These are phyloP conservation scores for Erucastrum elatum DNA, from an alignment of 345 rosid species.

Conservation along the genomic window DNA sequence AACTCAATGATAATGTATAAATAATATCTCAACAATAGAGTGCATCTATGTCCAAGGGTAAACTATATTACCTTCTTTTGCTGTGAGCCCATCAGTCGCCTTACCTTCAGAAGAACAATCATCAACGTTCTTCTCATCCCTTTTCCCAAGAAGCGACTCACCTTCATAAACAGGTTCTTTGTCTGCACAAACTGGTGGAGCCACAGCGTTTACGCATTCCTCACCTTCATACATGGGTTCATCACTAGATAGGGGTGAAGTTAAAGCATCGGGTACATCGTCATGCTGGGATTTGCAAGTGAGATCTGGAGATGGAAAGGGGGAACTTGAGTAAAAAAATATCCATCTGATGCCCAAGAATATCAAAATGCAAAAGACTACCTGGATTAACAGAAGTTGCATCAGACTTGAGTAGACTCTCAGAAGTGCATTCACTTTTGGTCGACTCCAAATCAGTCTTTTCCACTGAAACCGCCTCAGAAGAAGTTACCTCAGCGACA, in stretches of 20 bases:
- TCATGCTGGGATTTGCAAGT: constrained; percentile 48
- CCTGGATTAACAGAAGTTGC: constrained; percentile 33
- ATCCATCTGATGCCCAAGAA: constrained; percentile 33
- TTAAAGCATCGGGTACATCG: constrained; percentile 51
- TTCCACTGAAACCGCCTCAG: constrained; percentile 28
- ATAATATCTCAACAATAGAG: constrained; percentile 2
- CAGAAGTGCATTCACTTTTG: constrained; percentile 30
- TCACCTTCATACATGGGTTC: constrained; percentile 98
- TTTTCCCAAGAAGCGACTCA: constrained; percentile 85
- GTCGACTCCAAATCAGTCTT: constrained; percentile 37
- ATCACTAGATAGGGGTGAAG: constrained; percentile 64
- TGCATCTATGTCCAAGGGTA: not conserved
- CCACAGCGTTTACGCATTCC: constrained; percentile 80
- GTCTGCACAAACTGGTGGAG: constrained; percentile 50
- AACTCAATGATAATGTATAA: constrained; percentile 31
- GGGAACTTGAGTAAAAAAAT: constrained; percentile 36
- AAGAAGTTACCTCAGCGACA: constrained; percentile 24
- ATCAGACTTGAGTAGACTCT: constrained; percentile 33
- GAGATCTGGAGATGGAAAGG: constrained; percentile 50
- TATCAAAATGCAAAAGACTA: constrained; percentile 35
- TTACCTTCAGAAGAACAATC: constrained; percentile 43
- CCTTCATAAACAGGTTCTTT: constrained; percentile 97
- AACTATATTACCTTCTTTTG: constrained; percentile 57
- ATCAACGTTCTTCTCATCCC: constrained; percentile 54
- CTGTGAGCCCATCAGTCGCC: constrained; percentile 61